Base-by-base conservation (phyloP, 805 yeast species). In the Diddensiella transvaalensis region DNA sequence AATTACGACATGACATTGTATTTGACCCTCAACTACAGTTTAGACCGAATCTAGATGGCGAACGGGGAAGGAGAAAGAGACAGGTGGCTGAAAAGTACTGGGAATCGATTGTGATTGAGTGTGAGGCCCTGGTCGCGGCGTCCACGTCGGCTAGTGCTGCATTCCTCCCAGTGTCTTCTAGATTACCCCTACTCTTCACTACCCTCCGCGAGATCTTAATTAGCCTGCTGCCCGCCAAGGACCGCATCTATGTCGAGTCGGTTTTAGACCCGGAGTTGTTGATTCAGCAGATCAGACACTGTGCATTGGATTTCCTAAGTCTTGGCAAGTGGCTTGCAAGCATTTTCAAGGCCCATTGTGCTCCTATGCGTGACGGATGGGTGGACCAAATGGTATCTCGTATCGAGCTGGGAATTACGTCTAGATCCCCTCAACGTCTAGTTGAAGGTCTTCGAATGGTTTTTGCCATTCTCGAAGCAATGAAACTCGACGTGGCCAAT, bases 401-500 rank as follows among this genome's bases (percentile, higher is more conserved):
- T 57, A 80, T 86, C 59, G 73, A 60, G 40, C 61, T 57, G 4
- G 73, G 73, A 13, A 72, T 72, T 51, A 55, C 60, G n/a, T 72
- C 72, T 29, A 66, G 69, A 48, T 71, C 79, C n/a, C 65, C 76
- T 3, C 53, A 68, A 3, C 48, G 52, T 6, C 70, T 89, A 36
- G 85, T 87, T 24, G 87, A 81, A 29, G 96, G 95, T 1, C 69
- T 91, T 46, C 75, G 89, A 48, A 77, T 82, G 65, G 76, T 87
- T 5, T 87, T 90, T 62, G 83, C 85, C 50, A 84, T 91, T 49
- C 72, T 91, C 54, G 97, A 90, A 65, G 91, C 95, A 8, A 89
- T 90, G 95, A 91, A 90, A 65, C 73, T 90, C 53, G 97, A 91
- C 61, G 93, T 89, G 48, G 96, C 97, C 13, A 90, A 90, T 67